These are phyloP conservation scores for Neurospora crassa DNA, from an alignment of 2,329 filamentous ascomycete species.

Conservation along the genomic window DNA sequence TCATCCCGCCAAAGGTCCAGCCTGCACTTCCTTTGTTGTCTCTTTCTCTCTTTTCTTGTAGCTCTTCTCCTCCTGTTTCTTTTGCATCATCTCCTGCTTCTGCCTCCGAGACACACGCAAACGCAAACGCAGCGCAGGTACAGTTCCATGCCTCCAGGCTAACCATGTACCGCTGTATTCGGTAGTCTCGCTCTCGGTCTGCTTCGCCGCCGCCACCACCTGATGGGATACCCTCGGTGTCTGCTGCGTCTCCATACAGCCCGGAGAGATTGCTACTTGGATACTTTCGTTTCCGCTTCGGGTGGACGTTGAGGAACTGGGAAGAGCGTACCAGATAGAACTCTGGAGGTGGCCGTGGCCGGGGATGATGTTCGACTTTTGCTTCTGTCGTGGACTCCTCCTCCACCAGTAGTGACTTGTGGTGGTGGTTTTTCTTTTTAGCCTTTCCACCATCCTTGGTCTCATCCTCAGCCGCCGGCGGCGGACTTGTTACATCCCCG, in stretches of 20 bases:
- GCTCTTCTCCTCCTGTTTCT: conserved; percentile 10
- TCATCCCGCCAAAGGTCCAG: conserved; percentile 26
- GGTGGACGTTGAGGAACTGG: neutral
- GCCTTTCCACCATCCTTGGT: no score
- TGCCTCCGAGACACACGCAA: conserved; percentile 49
- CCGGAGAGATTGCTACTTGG: neutral
- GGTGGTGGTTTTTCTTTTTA: no score
- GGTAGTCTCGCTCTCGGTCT: conserved; percentile 3
- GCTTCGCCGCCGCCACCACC: conserved; percentile 5
- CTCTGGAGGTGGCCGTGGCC: neutral
- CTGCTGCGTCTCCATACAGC: conserved; percentile 16
- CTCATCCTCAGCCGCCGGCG: no score
- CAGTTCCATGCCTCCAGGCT: conserved; percentile 75
- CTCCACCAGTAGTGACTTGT: no score
- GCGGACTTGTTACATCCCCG: no score
- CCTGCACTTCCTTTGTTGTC: neutral
- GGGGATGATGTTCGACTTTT: no score
- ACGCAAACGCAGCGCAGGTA: conserved; percentile 75
- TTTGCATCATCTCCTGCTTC: neutral
- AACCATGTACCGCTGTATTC: conserved; percentile 52
- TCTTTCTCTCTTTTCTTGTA: neutral
- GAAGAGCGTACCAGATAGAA: conserved; percentile 13
- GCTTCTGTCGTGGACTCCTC: no score
- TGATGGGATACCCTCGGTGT: conserved; percentile 12
- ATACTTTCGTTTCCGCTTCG: neutral